A percentile compares a stretch with the other conserved stretches of the same genome.
phyloP scores from a whole-genome alignment of 179 eudicot genomes.

The Actinidia arguta region DNA sequence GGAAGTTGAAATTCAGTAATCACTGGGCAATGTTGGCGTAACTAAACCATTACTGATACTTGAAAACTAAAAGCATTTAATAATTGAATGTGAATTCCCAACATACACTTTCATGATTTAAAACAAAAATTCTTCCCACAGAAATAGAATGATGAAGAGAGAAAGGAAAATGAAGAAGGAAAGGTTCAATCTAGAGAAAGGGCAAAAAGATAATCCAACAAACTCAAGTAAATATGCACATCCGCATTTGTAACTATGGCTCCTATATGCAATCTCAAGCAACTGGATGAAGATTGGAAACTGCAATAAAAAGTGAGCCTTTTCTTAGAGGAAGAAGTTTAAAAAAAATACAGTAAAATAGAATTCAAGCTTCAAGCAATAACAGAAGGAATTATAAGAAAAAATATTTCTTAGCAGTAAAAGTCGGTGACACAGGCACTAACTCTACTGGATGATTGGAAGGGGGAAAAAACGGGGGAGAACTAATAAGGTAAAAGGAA shows the following conservation, averaged over 20 bases:
- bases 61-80: background rate
- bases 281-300: background rate
- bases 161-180: background rate
- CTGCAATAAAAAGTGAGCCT: background rate
- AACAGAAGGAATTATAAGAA: background rate
- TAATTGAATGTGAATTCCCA: background rate
- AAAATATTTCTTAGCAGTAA: background rate
- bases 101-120: background rate
- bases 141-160: background rate
- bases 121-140: background rate
- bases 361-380: constrained; percentile 7
- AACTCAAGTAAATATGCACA: background rate
- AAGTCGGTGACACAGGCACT: background rate
- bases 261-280: background rate
- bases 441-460: background rate
- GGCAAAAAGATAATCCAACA: background rate
- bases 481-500: constrained; percentile 19
- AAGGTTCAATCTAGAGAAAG: background rate
- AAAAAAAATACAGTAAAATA: background rate
- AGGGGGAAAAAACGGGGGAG: constrained; percentile 9
- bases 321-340: background rate
- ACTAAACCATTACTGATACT: background rate
- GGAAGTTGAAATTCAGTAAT: background rate
- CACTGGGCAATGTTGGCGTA: background rate
- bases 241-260: background rate